Evolutionary conservation across 2,329 filamentous ascomycete genomes (phyloP).

Genomic region (Ophiosphaerella narmari): DNA sequence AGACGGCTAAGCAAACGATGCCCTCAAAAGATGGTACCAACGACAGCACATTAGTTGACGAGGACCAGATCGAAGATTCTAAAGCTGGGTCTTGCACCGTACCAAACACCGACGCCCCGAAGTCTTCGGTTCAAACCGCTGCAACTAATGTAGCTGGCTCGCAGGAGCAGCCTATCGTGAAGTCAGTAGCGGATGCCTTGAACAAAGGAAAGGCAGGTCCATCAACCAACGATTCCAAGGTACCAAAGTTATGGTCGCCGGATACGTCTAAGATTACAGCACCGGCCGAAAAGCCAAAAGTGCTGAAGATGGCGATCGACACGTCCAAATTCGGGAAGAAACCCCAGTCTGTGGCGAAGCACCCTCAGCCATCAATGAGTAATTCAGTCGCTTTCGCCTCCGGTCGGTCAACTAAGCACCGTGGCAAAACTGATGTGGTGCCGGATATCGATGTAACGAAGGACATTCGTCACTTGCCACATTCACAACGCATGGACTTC

Average conservation of each 20-base stretch:
- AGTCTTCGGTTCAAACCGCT: neutral
- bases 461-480: constrained; percentile 28
- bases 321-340: constrained; percentile 27
- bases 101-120: too few species aligned
- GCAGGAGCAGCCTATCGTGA: neutral
- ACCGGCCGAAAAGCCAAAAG: constrained; percentile 24
- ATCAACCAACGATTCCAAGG: neutral
- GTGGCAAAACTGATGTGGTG: constrained; percentile 6
- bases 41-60: too few species aligned
- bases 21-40: too few species aligned
- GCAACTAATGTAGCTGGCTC: neutral
- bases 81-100: too few species aligned
- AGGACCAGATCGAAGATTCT: too few species aligned
- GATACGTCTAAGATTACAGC: constrained; percentile 23
- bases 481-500: constrained; percentile 23
- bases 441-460: constrained; percentile 18
- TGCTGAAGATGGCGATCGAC: constrained; percentile 27
- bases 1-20: neutral
- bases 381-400: neutral
- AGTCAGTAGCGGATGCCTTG: too few species aligned
- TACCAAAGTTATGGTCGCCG: constrained; percentile 17
- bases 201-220: neutral
- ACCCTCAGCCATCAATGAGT: neutral
- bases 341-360: neutral
- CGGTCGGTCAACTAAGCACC: neutral